Evolutionary conservation across 805 yeast species (phyloP).

Genomic region (Wickerhamiella vanderwaltii): DNA sequence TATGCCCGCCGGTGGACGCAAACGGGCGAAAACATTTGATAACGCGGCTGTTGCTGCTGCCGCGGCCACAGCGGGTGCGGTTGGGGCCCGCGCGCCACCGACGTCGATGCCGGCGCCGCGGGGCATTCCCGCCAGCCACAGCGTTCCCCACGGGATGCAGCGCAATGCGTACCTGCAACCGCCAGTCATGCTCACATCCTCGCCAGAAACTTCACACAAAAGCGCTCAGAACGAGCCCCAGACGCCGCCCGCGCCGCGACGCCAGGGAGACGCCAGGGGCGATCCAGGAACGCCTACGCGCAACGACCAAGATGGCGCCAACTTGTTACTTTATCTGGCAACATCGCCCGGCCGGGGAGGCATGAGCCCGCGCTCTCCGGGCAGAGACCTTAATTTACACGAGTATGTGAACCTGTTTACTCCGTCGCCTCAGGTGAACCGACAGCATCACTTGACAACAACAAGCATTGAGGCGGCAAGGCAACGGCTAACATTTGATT

Average conservation of each 20-base stretch:
- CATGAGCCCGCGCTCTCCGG: slow-evolving; percentile 28
- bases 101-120: slow-evolving; percentile 12
- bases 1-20: slow-evolving; percentile 1
- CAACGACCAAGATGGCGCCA: slow-evolving; percentile 53
- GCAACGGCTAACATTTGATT: slow-evolving; percentile 11
- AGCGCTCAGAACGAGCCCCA: slow-evolving; percentile 5
- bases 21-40: slow-evolving; percentile 11
- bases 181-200: slow-evolving; percentile 3
- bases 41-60: slow-evolving; percentile 1
- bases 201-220: neutral
- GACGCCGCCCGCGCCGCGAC: slow-evolving; percentile 12
- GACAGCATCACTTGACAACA: slow-evolving; percentile 10
- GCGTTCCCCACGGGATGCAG: slow-evolving; percentile 5
- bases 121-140: slow-evolving; percentile 10
- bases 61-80: slow-evolving; percentile 8
- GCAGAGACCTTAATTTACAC: slow-evolving; percentile 53
- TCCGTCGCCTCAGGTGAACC: slow-evolving; percentile 36
- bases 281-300: slow-evolving; percentile 6
- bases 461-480: slow-evolving; percentile 12
- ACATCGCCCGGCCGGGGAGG: slow-evolving; percentile 53
- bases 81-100: neutral
- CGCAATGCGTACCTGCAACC: slow-evolving; percentile 5
- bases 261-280: neutral
- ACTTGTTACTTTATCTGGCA: slow-evolving; percentile 65
- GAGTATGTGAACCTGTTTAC: slow-evolving; percentile 72